phyloP scores from a whole-genome alignment of 371 early-diverging fungal species.

The Actinomortierella wolfii region DNA sequence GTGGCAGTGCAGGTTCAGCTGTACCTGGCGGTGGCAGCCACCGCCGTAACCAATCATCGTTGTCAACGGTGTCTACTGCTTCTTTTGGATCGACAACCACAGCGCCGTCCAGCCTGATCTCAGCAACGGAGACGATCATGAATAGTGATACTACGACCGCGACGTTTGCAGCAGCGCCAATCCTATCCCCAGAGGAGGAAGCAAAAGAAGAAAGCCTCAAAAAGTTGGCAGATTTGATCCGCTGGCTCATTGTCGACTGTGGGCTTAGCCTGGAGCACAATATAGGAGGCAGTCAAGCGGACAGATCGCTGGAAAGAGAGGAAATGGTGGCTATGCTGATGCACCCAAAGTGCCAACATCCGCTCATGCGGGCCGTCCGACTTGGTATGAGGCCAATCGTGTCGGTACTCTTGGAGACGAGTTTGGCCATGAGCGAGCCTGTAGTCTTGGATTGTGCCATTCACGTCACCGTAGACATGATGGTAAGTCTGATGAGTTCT shows the following conservation, averaged over 20 bases:
- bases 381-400: slow-evolving; percentile 44
- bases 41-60: slow-evolving; percentile 18
- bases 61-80: slow-evolving; percentile 16
- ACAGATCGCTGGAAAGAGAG: no score
- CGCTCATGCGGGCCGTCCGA: slow-evolving; percentile 29
- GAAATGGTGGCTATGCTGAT: slow-evolving; percentile 12
- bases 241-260: slow-evolving; percentile 40
- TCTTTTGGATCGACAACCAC: slow-evolving; percentile 14
- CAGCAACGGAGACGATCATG: slow-evolving; percentile 17
- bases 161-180: background rate
- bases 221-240: slow-evolving; percentile 35
- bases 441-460: slow-evolving; percentile 31
- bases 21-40: slow-evolving; percentile 18
- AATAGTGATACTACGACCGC: no score
- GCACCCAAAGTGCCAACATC: slow-evolving; percentile 41
- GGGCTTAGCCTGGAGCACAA: slow-evolving; percentile 19
- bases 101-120: slow-evolving; percentile 24
- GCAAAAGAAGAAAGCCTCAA: slow-evolving; percentile 39
- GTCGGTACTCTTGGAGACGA: slow-evolving; percentile 32
- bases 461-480: slow-evolving; percentile 33
- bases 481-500: background rate
- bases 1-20: no score
- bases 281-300: no score
- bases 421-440: slow-evolving; percentile 30
- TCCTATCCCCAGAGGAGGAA: slow-evolving; percentile 35